Conservation (phyloP, 1,284 basidiomycete genomes). For the Agaricales sp. region DNA sequence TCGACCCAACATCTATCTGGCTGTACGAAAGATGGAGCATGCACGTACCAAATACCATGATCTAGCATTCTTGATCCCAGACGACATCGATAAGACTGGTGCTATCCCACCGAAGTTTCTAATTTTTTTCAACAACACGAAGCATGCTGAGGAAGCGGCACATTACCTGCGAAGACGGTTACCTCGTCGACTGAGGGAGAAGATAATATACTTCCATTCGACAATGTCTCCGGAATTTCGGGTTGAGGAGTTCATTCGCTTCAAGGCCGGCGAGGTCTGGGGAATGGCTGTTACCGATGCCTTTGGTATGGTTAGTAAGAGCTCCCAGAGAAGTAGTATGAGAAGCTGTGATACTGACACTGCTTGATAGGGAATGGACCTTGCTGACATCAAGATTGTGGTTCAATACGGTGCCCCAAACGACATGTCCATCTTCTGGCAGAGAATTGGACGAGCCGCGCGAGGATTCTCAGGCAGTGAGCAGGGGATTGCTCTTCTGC, state of each 20-base stretch:
- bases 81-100: slow-evolving; percentile 10
- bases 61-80: slow-evolving; percentile 20
- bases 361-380: too few species aligned
- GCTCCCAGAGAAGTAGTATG: too few species aligned
- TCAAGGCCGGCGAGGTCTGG: slow-evolving; percentile 12
- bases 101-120: slow-evolving; percentile 17
- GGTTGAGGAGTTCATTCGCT: slow-evolving; percentile 7
- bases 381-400: too few species aligned
- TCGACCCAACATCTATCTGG: slow-evolving; percentile 20
- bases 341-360: too few species aligned
- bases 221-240: slow-evolving; percentile 14
- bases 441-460: too few species aligned
- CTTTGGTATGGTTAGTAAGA: slow-evolving; percentile 16
- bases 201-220: slow-evolving; percentile 17
- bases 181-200: slow-evolving; percentile 10
- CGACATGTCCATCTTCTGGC: too few species aligned
- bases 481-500: too few species aligned
- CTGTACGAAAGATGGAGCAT: slow-evolving; percentile 17
- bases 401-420: too few species aligned
- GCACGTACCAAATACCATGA: slow-evolving; percentile 17
- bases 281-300: slow-evolving; percentile 8
- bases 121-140: slow-evolving; percentile 17
- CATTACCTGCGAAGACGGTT: slow-evolving; percentile 10
- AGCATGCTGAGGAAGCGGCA: slow-evolving; percentile 11
- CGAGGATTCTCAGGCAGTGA: too few species aligned